A percentile compares a stretch with the other conserved stretches of the same genome.
phyloP scores from a whole-genome alignment of 2,329 filamentous ascomycete genomes.

The Diaporthe citrichinensis region DNA sequence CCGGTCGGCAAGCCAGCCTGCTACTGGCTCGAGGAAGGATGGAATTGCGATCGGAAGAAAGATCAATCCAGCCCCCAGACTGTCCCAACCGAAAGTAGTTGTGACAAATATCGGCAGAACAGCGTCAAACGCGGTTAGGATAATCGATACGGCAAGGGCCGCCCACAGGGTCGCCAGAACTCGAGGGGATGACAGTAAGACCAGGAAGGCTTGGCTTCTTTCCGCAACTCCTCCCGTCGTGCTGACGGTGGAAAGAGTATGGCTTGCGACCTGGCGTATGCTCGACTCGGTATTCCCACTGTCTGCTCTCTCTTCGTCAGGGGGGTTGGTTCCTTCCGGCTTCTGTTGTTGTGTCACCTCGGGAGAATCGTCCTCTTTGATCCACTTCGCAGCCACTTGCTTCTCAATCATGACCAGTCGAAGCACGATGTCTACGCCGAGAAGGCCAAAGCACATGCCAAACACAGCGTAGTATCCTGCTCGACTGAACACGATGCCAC shows the following conservation, averaged over 20 bases:
- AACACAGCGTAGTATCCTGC: constrained; percentile 38
- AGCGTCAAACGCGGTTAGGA: background rate
- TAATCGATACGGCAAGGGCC: constrained; percentile 18
- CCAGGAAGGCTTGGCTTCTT: constrained; percentile 11
- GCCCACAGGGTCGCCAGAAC: constrained; percentile 28
- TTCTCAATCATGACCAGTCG: constrained; percentile 39
- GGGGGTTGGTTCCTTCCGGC: background rate
- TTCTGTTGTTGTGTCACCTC: background rate
- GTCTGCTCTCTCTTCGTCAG: constrained; percentile 13
- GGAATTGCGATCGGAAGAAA: constrained; percentile 5
- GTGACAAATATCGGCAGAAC: constrained; percentile 2
- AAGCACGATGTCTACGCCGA: constrained; percentile 34
- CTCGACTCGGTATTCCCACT: background rate
- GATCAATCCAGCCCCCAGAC: constrained; percentile 4
- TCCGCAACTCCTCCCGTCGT: constrained; percentile 8
- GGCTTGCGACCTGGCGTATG: background rate
- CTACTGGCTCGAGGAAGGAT: constrained; percentile 11
- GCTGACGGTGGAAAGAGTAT: background rate
- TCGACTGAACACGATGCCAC: constrained; percentile 34
- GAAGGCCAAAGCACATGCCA: constrained; percentile 33
- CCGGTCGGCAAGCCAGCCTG: constrained; percentile 24
- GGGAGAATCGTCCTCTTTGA: background rate
- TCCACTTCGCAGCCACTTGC: constrained; percentile 10
- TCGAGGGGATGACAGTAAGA: background rate
- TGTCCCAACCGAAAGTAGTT: constrained; percentile 4